phyloP scores from a whole-genome alignment of 108 stramenopile species.

The Skeletonema potamos region DNA sequence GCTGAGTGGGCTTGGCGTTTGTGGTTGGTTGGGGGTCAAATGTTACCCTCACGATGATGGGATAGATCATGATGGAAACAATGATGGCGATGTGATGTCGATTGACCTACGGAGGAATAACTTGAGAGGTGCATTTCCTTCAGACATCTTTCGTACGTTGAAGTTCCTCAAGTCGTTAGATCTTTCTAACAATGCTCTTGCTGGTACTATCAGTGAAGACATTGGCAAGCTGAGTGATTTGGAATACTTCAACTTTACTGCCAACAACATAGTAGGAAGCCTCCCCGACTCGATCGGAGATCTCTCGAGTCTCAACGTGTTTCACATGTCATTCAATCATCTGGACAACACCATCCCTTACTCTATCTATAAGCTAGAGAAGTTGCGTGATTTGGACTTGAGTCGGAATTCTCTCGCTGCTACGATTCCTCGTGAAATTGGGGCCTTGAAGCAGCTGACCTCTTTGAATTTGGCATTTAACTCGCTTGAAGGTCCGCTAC shows the following conservation, averaged over 20 bases:
- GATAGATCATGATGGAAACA: background rate
- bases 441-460: slow-evolving; percentile 29
- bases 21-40: slow-evolving; percentile 40
- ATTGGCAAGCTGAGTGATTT: slow-evolving; percentile 9
- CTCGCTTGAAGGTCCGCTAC: slow-evolving; percentile 25
- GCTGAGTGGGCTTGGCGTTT: slow-evolving; percentile 26
- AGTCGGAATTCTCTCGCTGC: slow-evolving; percentile 47
- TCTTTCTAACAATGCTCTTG: slow-evolving; percentile 43
- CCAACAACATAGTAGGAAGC: slow-evolving; percentile 34
- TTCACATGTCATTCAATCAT: slow-evolving; percentile 31
- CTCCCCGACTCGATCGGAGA: slow-evolving; percentile 30
- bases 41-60: slow-evolving; percentile 20
- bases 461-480: slow-evolving; percentile 42
- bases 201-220: slow-evolving; percentile 27
- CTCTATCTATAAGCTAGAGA: slow-evolving; percentile 13
- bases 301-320: slow-evolving; percentile 12
- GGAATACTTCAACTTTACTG: slow-evolving; percentile 32
- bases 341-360: slow-evolving; percentile 25
- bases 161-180: slow-evolving; percentile 29
- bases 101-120: slow-evolving; percentile 39
- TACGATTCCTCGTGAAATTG: slow-evolving; percentile 61
- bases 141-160: slow-evolving; percentile 33
- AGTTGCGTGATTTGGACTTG: slow-evolving; percentile 33
- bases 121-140: slow-evolving; percentile 30
- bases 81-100: slow-evolving; percentile 28